Conservation (phyloP, 192 early-diverging fungal genomes). For the Coemansia sp. region DNA sequence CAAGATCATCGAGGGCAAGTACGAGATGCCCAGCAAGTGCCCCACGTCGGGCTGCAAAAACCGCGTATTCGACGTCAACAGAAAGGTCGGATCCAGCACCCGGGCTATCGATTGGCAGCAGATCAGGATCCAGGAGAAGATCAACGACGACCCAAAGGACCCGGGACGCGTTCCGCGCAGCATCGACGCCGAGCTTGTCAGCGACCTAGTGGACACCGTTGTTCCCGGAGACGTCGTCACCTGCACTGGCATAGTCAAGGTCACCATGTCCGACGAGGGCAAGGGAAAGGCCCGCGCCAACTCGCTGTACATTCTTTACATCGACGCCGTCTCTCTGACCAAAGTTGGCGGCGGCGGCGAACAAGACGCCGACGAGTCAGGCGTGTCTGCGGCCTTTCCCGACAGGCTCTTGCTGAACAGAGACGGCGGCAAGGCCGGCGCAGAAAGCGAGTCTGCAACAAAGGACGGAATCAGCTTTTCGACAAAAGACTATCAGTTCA, state of each 20-base stretch:
- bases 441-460: slow-evolving; percentile 46
- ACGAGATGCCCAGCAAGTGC: slow-evolving; percentile 61
- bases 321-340: slow-evolving; percentile 64
- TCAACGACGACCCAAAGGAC: slow-evolving; percentile 67
- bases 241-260: slow-evolving; percentile 74
- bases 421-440: background rate
- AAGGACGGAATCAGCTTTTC: slow-evolving; percentile 72
- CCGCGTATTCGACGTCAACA: slow-evolving; percentile 60
- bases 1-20: slow-evolving; percentile 64
- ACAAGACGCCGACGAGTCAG: slow-evolving; percentile 8
- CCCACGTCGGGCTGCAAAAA: slow-evolving; percentile 62
- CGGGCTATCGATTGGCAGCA: slow-evolving; percentile 74
- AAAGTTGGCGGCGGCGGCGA: slow-evolving; percentile 57
- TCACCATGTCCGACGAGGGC: slow-evolving; percentile 60
- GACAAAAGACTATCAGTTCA: slow-evolving; percentile 67
- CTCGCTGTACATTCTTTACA: slow-evolving; percentile 70
- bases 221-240: slow-evolving; percentile 82
- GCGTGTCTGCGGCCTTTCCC: background rate
- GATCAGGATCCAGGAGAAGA: slow-evolving; percentile 78
- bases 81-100: slow-evolving; percentile 51
- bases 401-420: background rate
- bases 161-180: slow-evolving; percentile 70
- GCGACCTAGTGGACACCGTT: slow-evolving; percentile 71
- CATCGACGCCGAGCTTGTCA: slow-evolving; percentile 72
- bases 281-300: slow-evolving; percentile 55